Evolutionary conservation across 2,329 filamentous ascomycete genomes (phyloP), one percentile per base, ranked within the genome.

Genomic region (Aspergillus ochraceus): DNA sequence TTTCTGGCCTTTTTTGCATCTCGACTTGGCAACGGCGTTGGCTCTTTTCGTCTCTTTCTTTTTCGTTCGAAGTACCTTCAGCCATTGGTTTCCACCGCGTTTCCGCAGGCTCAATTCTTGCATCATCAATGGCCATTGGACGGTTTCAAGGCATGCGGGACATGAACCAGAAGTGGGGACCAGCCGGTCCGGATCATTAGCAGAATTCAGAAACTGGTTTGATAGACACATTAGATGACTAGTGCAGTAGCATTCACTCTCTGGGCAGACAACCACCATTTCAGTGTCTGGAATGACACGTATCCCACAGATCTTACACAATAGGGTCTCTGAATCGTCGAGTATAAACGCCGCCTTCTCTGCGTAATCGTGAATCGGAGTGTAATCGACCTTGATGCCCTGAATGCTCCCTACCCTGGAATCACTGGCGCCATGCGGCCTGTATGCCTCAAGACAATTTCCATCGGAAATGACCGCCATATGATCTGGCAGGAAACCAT

Each of bases 91-190:
- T 57, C 83, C 76, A 0, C 89, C 92, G 24, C 91, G 84, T 39
- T 86, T 80, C 32, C 94, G 84, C 52, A 97, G 77, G 54, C 84
- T 95, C 66, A 96, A 76, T 71, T 96, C 93, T 71, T 88, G 93
- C 79, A 96, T 89, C 77, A 97, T 85, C 52, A 90, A 85, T 0
- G 82, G 80, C 94, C 94, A 98, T 54, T 81, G 73, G 2, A 92
- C 77, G 4, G 80, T 74, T 0, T 80, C 79, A 1, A 81, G 76
- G 70, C 94, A 98, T 20, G 78, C 77, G 0, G 91, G 91, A 76
- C 94, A 98, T 2, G 68, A 74, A 2, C 92, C 92, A 36, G 81
- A 71, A 1, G 84, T 80, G 0, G 94, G 94, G 1, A 96, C 70
- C 1, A 96, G 68, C 1, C 72, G 72, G 17, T 73, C 67, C 22